Evolutionary conservation across 441 rosid species (phyloP), one percentile per base, ranked within the genome.

Genomic region (Capsella rubella): DNA sequence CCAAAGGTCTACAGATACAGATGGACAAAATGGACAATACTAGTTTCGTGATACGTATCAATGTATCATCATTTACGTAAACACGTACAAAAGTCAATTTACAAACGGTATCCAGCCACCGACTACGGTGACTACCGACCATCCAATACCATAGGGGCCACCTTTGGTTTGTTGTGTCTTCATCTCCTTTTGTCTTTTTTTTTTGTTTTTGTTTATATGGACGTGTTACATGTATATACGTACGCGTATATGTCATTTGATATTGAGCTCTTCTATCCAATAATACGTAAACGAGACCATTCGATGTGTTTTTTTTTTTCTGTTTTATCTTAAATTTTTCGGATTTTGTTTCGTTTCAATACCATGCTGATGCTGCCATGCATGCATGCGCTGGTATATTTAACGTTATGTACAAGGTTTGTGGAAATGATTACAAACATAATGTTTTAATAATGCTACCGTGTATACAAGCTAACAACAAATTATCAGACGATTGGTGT

Each of bases 101-200:
- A 27, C 14, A 21, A 72, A 72, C 76, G 55, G 63, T 72, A 53
- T 53, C 63, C 55, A 35, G 70, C 70, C 56, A 72, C 76, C 76
- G 70, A 72, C 42, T 51, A 72, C 76, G 70, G 69, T 16, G 18
- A 72, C 12, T 59, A 71, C 69, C 62, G 76, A 21, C 25, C 25
- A 21, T 21, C 25, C 37, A 6, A 34, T 34, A 72, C 64, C 46
- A 43, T 63, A 45, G 16, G 55, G 25, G 70, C 53, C 64, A 37
- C 34, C 25, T 21, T 21, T 21, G 25, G 25, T 21, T 21, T 25
- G 43, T 13, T 21, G 11, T 52, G 52, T 62, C 46, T 18, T 60
- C 34, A 5, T 61, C 42, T 15, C 47, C 40, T 35, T 47, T 39
- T 10, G 13, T 39, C 25, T 21, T 21, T 21, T 21, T 21, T 21